Base-by-base conservation (phyloP, 805 yeast genomes). In the Ogataea paraovalis region DNA sequence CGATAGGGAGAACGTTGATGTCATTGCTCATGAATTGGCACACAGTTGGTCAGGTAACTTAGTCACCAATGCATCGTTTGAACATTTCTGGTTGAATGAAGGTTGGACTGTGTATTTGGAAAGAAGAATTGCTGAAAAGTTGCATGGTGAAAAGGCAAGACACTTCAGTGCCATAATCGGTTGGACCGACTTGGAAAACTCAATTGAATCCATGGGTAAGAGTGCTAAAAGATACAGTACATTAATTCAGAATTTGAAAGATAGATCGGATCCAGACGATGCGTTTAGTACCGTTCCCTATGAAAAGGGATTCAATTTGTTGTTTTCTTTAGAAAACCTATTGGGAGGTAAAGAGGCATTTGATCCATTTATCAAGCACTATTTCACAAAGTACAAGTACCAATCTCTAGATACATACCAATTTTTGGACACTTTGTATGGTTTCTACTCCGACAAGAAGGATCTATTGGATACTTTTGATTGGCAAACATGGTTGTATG, bases 31-130 rank as follows among this genome's bases (percentile, higher is more conserved):
- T 67, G 97, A 90, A 66, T 75, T 90, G 55, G 91, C 96, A 1
- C 97, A 90, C 65, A 85, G 95, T 37, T 90, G 96, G 95, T 78
- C 88, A 1, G 97, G 97, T 39, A 90, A 90, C 61, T 75, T 89
- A 54, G 96, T 90, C 38, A 90, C 96, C 25, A 90, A 88, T 66
- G 80, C 85, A 58, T 85, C 94, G 0, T 90, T 96, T 94, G 91
- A 87, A 61, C 96, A 89, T 69, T 89, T 90, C 66, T 90, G 96
- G 94, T 76, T 90, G 55, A 90, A 90, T 64, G 97, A 90, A 70
- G 97, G 97, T 33, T 90, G 96, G 96, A 89, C 96, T 5, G 96
- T 90, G 36, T 90, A 90, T 64, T 67, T 90, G 33, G 97, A 90
- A 67, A 78, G 97, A 64, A 73, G 96, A 58, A 89, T 90, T 49